A percentile compares a stretch with the other conserved stretches of the same genome.
Evolutionary conservation across 345 rosid genomes (phyloP).

Genomic region (Erysimum cheiranthoides): DNA sequence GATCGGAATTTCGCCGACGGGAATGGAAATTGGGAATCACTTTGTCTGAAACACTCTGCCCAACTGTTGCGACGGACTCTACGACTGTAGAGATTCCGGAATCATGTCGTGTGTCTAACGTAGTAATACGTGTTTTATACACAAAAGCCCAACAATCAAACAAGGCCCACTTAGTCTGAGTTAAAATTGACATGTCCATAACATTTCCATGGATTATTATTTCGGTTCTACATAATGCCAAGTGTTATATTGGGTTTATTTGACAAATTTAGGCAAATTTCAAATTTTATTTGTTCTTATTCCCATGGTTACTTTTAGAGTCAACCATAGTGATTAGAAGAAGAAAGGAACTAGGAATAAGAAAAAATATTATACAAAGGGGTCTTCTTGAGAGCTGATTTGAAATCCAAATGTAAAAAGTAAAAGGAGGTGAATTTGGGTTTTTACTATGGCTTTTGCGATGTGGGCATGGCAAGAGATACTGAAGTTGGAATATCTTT

Average conservation of each 20-base stretch:
- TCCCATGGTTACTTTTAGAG: background rate
- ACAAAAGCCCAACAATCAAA: no score
- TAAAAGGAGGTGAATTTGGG: background rate
- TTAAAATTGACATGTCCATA: no score
- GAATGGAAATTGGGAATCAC: no score
- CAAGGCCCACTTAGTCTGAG: no score
- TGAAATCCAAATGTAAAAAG: background rate
- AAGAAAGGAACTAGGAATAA: background rate
- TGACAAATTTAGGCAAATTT: background rate
- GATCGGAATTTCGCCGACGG: no score
- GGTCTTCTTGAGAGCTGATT: background rate
- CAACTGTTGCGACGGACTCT: no score
- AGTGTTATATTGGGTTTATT: background rate
- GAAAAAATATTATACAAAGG: background rate
- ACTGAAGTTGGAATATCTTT: conserved; percentile 82
- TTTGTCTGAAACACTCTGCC: no score
- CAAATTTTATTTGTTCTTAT: background rate
- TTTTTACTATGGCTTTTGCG: conserved; percentile 55
- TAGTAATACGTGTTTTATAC: no score
- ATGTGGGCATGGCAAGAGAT: conserved; percentile 98
- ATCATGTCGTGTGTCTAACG: no score
- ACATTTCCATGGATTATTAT: no score
- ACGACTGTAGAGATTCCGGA: no score
- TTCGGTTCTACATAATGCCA: no score
- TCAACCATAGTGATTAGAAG: background rate